These are phyloP conservation scores for Pleurozium schreberi DNA, from an alignment of 225 moss, liverwort and hornwort genomes.

Conservation along the genomic window DNA sequence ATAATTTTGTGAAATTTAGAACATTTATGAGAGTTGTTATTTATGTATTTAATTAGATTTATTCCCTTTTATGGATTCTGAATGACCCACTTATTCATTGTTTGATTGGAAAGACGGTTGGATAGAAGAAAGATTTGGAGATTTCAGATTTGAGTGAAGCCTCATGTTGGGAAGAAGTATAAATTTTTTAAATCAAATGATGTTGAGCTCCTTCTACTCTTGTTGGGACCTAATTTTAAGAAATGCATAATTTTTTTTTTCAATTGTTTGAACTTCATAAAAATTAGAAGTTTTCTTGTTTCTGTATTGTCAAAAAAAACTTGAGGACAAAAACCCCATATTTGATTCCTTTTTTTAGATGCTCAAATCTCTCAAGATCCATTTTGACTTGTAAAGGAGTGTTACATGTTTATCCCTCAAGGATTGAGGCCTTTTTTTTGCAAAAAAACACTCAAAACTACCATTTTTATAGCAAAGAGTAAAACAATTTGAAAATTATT, in stretches of 20 bases:
- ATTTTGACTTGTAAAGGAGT: no score
- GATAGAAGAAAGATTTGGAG: not conserved
- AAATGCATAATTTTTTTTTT: not conserved
- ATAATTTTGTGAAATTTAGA: not conserved
- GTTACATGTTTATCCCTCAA: no score
- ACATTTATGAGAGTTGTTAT: not conserved
- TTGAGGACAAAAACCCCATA: not conserved
- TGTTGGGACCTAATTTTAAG: not conserved
- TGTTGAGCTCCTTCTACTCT: fast-evolving
- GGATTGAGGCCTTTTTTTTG: no score
- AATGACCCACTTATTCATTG: not conserved
- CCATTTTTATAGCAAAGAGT: no score
- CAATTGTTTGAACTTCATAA: not conserved
- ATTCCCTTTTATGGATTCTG: not conserved
- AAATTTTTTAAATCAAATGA: not conserved
- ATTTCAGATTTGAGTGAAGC: not conserved
- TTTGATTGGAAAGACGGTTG: not conserved
- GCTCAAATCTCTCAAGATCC: not conserved
- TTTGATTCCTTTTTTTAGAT: not conserved
- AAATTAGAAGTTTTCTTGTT: not conserved
- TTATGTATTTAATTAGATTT: not conserved
- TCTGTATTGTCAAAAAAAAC: not conserved
- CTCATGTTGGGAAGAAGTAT: not conserved
- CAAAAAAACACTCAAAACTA: no score
- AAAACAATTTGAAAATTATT: no score